A percentile compares a stretch with the other conserved stretches of the same genome.
Conservation (phyloP, 2,329 filamentous ascomycete genomes). For the Aureobasidium melanogenum region DNA sequence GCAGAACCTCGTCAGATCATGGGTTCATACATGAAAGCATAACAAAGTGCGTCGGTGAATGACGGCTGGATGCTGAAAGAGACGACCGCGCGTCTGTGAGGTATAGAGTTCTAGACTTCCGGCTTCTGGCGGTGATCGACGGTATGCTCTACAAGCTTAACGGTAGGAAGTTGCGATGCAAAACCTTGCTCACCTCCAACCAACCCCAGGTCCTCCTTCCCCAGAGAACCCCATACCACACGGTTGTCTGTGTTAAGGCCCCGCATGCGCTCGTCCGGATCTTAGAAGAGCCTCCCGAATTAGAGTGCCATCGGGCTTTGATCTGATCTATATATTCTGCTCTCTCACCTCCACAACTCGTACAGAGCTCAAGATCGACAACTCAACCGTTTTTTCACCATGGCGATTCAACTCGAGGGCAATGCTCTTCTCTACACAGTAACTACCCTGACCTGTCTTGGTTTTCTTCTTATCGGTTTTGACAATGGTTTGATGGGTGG, state of each 20-base stretch:
- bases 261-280: slow-evolving; percentile 1
- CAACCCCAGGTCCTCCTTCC: slow-evolving; percentile 1
- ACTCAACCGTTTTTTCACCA: neutral
- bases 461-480: slow-evolving; percentile 40
- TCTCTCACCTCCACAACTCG: neutral
- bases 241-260: neutral
- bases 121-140: neutral
- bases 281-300: neutral
- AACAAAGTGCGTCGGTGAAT: neutral
- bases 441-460: slow-evolving; percentile 37
- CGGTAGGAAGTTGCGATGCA: neutral
- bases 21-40: neutral
- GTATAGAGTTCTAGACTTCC: neutral
- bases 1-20: neutral
- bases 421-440: slow-evolving; percentile 35
- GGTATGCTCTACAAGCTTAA: neutral
- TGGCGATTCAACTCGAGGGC: slow-evolving; percentile 23
- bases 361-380: neutral
- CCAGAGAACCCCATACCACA: slow-evolving; percentile 5
- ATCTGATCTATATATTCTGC: neutral
- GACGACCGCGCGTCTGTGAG: neutral
- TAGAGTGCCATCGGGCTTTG: neutral
- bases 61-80: neutral
- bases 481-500: slow-evolving; percentile 19
- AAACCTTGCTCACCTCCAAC: slow-evolving; percentile 1